Evolutionary conservation across 2,329 filamentous ascomycete species (phyloP), one percentile per base, ranked within the genome.

Genomic region (Neospermospora avenae): DNA sequence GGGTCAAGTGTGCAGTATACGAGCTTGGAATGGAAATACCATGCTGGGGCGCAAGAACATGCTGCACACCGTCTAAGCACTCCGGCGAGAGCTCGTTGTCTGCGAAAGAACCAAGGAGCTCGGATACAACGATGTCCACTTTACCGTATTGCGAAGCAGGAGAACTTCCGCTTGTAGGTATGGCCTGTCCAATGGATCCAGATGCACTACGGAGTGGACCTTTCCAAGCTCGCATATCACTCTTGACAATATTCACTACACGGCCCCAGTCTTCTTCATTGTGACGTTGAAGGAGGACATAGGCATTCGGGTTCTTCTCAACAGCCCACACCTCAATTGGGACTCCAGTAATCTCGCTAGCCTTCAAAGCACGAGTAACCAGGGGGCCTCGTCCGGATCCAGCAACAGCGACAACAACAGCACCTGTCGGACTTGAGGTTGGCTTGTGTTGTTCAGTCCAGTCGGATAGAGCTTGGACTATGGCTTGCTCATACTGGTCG

Each of bases 251-350:
- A 1, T 87, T 93, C 20, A 97, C 93, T 56, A 82, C 83, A 22
- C 87, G 85, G 59, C 80, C 82, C 95, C 95, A 99, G n/a, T 86
- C 81, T 18, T 82, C 84, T 65, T 87, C 81, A 71, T 98, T 98
- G 71, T 96, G 91, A 24, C 90, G 84, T 63, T 96, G 86, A 2
- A 99, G 84, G 66, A 97, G 87, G 6, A 99, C 93, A 72, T 93
- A 98, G 0, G 95, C 95, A 71, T 99, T 98, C 3, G 91, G 95
- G 75, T 99, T 99, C 81, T 99, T 99, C 76, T 99, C 95, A 3
- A 99, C 85, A 0, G 91, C 95, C 86, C 92, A 98, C 48, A 96
- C 83, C 67, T 93, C 87, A 54, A 98, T 89, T 20, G 85, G 80
- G 3, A 97, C 87, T 1, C 88, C 87, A 1, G 91, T 89, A 16